Evolutionary conservation across 441 rosid species (phyloP).

Genomic region (Populus hybrid): DNA sequence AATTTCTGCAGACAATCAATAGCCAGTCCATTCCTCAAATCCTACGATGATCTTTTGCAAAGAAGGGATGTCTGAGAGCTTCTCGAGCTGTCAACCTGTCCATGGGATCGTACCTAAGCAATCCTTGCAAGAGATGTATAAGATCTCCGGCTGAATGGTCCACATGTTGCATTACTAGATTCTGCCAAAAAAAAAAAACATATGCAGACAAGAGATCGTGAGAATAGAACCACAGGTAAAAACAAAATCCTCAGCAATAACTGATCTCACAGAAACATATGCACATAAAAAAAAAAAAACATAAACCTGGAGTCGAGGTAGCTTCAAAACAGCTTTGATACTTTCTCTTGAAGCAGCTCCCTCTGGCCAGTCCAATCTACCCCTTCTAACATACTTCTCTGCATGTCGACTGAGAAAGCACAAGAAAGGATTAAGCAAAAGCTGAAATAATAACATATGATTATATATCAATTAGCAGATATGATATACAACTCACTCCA

Average conservation of each 20-base stretch:
- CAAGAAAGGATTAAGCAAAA: neutral
- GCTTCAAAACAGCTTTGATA: constrained; percentile 65
- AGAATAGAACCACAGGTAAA: neutral
- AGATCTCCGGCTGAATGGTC: constrained; percentile 88
- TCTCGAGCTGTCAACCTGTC: constrained; percentile 68
- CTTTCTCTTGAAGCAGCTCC: constrained; percentile 80
- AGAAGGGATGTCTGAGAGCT: constrained; percentile 73
- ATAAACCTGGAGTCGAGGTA: constrained; percentile 73
- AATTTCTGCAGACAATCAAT: neutral
- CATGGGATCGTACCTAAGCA: constrained; percentile 59
- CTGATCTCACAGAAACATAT: neutral
- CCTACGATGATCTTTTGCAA: constrained; percentile 42
- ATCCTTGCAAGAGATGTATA: constrained; percentile 62
- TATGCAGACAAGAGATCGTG: neutral
- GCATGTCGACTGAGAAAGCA: constrained; percentile 52
- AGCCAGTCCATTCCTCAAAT: constrained; percentile 20
- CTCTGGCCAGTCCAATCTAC: constrained; percentile 82
- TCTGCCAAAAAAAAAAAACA: constrained; percentile 28
- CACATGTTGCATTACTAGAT: constrained; percentile 74
- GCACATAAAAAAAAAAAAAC: too few species aligned
- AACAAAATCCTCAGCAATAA: neutral
- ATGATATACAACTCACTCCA: constrained; percentile 39
- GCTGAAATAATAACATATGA: neutral
- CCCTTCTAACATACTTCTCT: constrained; percentile 74
- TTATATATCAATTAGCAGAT: neutral